phyloP scores from a whole-genome alignment of 208 protist species.

The Tritrichomonas foetus region DNA sequence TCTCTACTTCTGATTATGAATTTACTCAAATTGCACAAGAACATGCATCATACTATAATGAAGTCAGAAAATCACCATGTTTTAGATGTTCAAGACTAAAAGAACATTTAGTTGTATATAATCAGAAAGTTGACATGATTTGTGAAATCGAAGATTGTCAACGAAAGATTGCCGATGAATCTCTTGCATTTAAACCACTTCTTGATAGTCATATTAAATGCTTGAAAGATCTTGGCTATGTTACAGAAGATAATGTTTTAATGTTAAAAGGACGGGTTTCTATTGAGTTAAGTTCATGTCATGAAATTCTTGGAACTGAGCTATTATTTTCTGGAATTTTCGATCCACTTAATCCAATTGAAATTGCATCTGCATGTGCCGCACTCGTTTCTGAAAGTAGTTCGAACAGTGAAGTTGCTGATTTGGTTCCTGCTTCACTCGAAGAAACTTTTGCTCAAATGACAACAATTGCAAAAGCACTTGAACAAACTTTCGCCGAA shows the following conservation, averaged over 20 bases:
- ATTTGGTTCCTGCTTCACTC: not conserved
- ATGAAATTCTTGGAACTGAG: conserved; percentile 96
- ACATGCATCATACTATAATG: not conserved
- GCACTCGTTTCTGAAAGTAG: not conserved
- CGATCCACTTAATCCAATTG: conserved; percentile 69
- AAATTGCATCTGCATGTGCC: not conserved
- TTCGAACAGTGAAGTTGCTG: too few relatives aligned
- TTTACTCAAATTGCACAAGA: not conserved
- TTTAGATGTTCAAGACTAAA: not conserved
- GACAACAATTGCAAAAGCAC: not conserved
- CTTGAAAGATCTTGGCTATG: not conserved
- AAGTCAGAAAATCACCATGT: not conserved
- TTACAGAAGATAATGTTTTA: not conserved
- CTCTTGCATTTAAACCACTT: not conserved
- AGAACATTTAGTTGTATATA: not conserved
- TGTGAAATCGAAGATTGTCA: not conserved
- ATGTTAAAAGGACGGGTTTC: conserved; percentile 76
- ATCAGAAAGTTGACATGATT: not conserved
- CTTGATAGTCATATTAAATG: not conserved
- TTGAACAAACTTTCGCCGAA: not conserved
- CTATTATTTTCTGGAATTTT: conserved; percentile 93
- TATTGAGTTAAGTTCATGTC: conserved; percentile 90
- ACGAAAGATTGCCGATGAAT: not conserved
- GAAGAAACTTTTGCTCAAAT: not conserved
- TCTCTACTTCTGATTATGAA: not conserved